Base-by-base conservation (phyloP, 805 yeast species). In the Geotrichum ghanense region DNA sequence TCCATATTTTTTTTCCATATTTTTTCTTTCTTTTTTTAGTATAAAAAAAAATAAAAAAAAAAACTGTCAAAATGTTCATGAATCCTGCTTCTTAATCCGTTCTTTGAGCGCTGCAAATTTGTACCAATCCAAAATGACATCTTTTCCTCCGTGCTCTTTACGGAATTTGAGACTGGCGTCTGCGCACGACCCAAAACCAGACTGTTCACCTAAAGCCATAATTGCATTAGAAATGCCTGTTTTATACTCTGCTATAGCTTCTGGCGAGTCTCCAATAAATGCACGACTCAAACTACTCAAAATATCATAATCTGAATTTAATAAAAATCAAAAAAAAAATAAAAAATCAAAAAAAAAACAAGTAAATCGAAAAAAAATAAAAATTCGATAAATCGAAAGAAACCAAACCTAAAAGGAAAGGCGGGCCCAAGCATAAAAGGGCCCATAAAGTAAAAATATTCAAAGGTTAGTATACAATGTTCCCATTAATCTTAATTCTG, bases 271-370 rank as follows among this genome's bases (percentile, higher is more conserved):
- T n/a, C 37, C 37, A n/a, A 31, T 6, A 31, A 31, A 31, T 5
- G 37, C 37, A 6, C 37, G 37, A 31, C 37, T 31, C 5, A 31
- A n/a, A 19, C 16, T 31, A 31, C 37, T 31, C 12, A 31, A 12
- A 31, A 31, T 31, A n/a, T 31, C 37, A 31, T 31, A 31, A 31
- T 31, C 37, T 31, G 37, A 6, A n/a, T n/a, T n/a, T n/a, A n/a
- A n/a, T n/a, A n/a, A n/a, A n/a, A n/a, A n/a, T n/a, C n/a, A n/a
- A n/a, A n/a, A n/a, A n/a, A n/a, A n/a, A n/a, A n/a, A n/a, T n/a
- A n/a, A n/a, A n/a, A 31, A 31, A 31, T 6, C 37, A 31, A 31
- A 12, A 31, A 9, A 25, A 25, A 25, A 25, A 25, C n/a, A 25
- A 25, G 14, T 25, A 25, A 25, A 25, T 25, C 14, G 12, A 25